These are phyloP conservation scores for Vaccinium myrtillus DNA, from an alignment of 148 eudicot genomes.

Conservation along the genomic window DNA sequence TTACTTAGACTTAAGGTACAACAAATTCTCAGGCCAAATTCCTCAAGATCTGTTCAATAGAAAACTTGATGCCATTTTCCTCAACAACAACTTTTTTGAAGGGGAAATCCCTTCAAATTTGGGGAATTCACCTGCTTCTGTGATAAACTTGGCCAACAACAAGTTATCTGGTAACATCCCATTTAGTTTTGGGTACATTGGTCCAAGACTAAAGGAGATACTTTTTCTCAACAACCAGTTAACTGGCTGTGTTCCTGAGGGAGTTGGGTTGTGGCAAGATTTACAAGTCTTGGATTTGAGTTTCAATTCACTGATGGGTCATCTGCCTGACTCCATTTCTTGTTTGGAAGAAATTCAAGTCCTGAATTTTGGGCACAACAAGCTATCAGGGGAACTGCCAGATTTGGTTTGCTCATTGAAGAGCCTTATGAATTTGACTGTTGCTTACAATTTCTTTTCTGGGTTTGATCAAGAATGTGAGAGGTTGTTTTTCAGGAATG, in stretches of 20 bases:
- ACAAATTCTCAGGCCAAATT: slow-evolving; percentile 56
- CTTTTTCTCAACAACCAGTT: slow-evolving; percentile 69
- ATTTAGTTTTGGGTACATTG: slow-evolving; percentile 64
- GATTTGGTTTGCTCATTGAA: slow-evolving; percentile 67
- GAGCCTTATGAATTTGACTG: slow-evolving; percentile 62
- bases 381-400: slow-evolving; percentile 65
- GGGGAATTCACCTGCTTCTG: slow-evolving; percentile 84
- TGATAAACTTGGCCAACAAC: slow-evolving; percentile 78
- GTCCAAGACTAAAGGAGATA: slow-evolving; percentile 66
- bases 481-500: slow-evolving; percentile 38
- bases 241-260: slow-evolving; percentile 78
- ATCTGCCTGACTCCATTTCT: slow-evolving; percentile 73
- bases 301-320: slow-evolving; percentile 69
- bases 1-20: slow-evolving; percentile 75
- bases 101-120: slow-evolving; percentile 62
- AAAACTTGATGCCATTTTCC: slow-evolving; percentile 74
- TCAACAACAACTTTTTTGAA: slow-evolving; percentile 65
- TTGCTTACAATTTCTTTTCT: slow-evolving; percentile 75
- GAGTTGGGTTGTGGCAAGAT: slow-evolving; percentile 70
- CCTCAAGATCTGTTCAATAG: slow-evolving; percentile 62
- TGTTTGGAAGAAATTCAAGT: slow-evolving; percentile 72
- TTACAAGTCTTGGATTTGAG: slow-evolving; percentile 76
- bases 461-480: slow-evolving; percentile 65
- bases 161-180: slow-evolving; percentile 58
- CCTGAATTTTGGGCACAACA: slow-evolving; percentile 67